Conservation (phyloP, 805 yeast genomes). For the Sugiyamaella mastotermitis region DNA sequence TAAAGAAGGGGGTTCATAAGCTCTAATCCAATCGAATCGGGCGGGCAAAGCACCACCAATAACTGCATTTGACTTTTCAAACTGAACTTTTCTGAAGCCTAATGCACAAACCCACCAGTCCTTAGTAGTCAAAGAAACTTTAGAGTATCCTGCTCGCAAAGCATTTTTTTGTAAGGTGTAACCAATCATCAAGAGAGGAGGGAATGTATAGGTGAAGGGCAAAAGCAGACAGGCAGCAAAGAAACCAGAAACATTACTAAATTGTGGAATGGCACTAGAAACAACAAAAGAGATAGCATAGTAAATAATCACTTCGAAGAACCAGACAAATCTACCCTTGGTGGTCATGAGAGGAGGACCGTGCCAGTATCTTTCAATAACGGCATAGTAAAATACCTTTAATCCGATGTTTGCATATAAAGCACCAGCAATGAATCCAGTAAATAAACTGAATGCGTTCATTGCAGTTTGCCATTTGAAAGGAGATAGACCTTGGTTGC, state of each 20-base stretch:
- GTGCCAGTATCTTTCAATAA: constrained; percentile 29
- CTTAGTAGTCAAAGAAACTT: neutral
- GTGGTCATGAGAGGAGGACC: constrained; percentile 29
- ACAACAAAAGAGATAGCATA: constrained; percentile 37
- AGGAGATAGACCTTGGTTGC: constrained; percentile 34
- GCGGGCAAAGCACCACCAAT: constrained; percentile 31
- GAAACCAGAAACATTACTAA: constrained; percentile 31
- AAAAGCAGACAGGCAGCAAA: constrained; percentile 38
- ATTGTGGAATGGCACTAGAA: constrained; percentile 38
- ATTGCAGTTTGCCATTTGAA: constrained; percentile 29
- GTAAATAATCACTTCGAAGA: constrained; percentile 30
- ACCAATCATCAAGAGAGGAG: constrained; percentile 18
- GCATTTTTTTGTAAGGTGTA: constrained; percentile 9
- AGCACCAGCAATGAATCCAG: constrained; percentile 37
- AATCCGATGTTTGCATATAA: constrained; percentile 40
- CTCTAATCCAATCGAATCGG: constrained; percentile 34
- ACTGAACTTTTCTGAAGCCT: too few species aligned
- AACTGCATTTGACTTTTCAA: too few species aligned
- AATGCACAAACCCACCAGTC: constrained; percentile 1
- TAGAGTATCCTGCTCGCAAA: constrained; percentile 2
- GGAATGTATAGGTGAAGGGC: constrained; percentile 39
- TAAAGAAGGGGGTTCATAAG: constrained; percentile 20
- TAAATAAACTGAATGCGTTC: constrained; percentile 31
- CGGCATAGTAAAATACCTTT: constrained; percentile 36
- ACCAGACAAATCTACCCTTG: constrained; percentile 33